Conservation (phyloP, 495 filamentous ascomycete species). For the Aspergillus nidulans region DNA sequence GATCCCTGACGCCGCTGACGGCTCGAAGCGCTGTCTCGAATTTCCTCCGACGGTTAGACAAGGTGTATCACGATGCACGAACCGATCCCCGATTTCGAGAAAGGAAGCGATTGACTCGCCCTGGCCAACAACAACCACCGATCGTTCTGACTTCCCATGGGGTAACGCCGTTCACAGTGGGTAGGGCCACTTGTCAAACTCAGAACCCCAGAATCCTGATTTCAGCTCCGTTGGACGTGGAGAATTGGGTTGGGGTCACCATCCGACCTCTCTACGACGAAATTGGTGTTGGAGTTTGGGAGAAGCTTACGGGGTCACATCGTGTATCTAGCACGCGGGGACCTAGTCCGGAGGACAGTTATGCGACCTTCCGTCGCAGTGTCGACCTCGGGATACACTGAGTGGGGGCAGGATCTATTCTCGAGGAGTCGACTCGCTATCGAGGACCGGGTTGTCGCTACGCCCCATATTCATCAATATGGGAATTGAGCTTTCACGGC, state of each 20-base stretch:
- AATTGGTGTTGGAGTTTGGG: not conserved
- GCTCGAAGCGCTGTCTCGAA: not conserved
- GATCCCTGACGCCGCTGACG: not conserved
- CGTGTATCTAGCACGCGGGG: not conserved
- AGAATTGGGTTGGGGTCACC: not conserved
- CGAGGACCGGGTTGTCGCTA: not conserved
- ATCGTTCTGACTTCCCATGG: not conserved
- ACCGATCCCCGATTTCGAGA: not conserved
- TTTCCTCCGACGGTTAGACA: not conserved
- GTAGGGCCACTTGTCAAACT: not conserved
- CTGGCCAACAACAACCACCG: not conserved
- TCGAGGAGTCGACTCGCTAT: not conserved
- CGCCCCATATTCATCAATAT: too few relatives aligned
- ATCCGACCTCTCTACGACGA: not conserved
- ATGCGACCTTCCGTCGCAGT: not conserved
- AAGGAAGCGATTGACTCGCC: slow-evolving; percentile 1
- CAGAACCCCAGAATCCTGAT: not conserved
- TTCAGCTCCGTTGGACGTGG: not conserved
- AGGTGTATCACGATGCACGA: not conserved
- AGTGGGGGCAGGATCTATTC: not conserved
- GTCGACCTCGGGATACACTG: not conserved
- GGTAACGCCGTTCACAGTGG: not conserved
- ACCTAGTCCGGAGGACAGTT: not conserved
- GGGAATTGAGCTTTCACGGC: not conserved
- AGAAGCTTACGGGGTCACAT: not conserved